Evolutionary conservation across 441 rosid species (phyloP).

Genomic region (Euphorbia celastroides): DNA sequence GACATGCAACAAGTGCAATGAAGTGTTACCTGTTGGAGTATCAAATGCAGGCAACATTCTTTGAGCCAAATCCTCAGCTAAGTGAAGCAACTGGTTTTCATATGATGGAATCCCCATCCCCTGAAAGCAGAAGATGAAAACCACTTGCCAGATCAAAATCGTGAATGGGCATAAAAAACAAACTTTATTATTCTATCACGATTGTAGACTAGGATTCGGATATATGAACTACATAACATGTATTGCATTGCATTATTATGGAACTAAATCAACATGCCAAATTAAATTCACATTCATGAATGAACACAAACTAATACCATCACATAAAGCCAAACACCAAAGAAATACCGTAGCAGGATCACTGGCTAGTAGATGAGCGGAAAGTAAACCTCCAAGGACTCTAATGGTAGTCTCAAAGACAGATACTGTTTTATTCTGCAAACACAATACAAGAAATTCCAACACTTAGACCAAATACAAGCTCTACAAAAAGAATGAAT

Average conservation of each 20-base stretch:
- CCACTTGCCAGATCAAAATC: not conserved
- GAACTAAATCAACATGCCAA: not conserved
- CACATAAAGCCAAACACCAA: not conserved
- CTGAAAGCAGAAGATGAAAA: conserved; percentile 35
- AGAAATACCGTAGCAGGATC: conserved; percentile 81
- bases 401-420: conserved; percentile 88
- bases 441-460: conserved; percentile 19
- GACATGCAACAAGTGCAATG: conserved; percentile 10
- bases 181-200: not conserved
- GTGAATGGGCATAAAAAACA: not conserved
- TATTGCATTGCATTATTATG: not conserved
- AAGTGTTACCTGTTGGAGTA: conserved; percentile 79
- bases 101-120: conserved; percentile 88
- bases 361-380: conserved; percentile 97
- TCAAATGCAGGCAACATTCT: conserved; percentile 97
- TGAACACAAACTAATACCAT: conserved; percentile 6
- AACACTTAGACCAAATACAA: conserved; percentile 15
- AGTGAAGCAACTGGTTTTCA: conserved; percentile 64
- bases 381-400: conserved; percentile 92
- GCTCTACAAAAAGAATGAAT: conserved; percentile 10
- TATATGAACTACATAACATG: not conserved
- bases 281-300: not conserved
- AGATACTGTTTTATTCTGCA: conserved; percentile 97
- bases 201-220: not conserved
- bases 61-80: conserved; percentile 82